Base-by-base conservation (phyloP, 352 stramenopile genomes). In the Globisporangium sylvaticum region DNA sequence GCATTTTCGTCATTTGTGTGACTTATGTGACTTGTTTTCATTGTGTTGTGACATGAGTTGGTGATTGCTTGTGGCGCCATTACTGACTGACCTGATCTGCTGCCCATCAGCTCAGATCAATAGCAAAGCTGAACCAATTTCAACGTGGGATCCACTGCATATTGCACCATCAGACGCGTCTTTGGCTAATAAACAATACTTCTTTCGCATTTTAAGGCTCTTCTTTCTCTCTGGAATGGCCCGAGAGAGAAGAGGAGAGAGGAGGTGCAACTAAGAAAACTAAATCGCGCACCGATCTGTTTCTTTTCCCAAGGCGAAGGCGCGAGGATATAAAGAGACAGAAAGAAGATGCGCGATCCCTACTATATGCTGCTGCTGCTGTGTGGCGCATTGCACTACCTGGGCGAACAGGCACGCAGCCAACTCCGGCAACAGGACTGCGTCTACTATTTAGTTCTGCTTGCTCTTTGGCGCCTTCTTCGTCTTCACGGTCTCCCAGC, bases 401-500 rank as follows among this genome's bases (percentile, higher is more conserved):
- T 55, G 48, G 44, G 46, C n/a, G 50, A 31, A 15, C 50, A 57
- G 50, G 4, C 24, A 57, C 3, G 50, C 24, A 31, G 31, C 14
- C 15, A 20, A 15, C 25, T 39, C 48, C 37, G 12, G 37, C 37
- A 44, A 18, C 48, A 55, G 20, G 18, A 37, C 14, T 27, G 24
- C 22, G 58, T 42, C 10, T 32, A 37, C 32, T 27, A 18, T 24
- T 42, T 87, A 88, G 75, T 89, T 80, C 66, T 83, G 74, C 75
- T 90, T 92, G 62, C 39, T 57, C 78, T 83, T 83, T 53, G 70
- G 68, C 54, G 62, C 42, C 68, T 81, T 84, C 78, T 92, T 94
- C 68, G 82, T 83, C 68, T 73, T 78, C 61, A 94, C 86, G 44
- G 83, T 91, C 74, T 87, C 83, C 86, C 86, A 94, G 32, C 86